A percentile compares a stretch with the other conserved stretches of the same genome.
Evolutionary conservation across 352 stramenopile species (phyloP).

Genomic region (Salisapilia sapeloensis): DNA sequence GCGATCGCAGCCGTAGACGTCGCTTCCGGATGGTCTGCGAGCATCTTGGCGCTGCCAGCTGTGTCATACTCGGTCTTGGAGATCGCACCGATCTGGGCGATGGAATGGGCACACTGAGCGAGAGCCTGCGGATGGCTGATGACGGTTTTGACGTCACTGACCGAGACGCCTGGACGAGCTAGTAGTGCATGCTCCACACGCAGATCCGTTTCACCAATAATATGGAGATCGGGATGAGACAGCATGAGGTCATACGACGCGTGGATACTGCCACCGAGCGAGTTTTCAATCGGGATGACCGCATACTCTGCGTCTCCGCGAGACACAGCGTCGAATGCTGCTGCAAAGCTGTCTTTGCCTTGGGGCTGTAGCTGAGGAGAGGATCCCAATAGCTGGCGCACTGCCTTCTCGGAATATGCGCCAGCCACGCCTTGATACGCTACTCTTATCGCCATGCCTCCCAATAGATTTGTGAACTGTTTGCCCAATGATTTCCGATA

Average conservation of each 20-base stretch:
- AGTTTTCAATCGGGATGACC: constrained; percentile 91
- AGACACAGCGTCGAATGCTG: constrained; percentile 33
- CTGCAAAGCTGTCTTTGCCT: no score
- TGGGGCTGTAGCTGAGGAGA: constrained; percentile 44
- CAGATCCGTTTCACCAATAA: constrained; percentile 53
- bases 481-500: no score
- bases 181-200: constrained; percentile 89
- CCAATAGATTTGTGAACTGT: no score
- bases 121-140: constrained; percentile 94
- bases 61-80: constrained; percentile 91
- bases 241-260: constrained; percentile 87
- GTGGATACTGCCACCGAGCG: constrained; percentile 88
- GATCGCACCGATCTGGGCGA: constrained; percentile 69
- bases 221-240: constrained; percentile 42
- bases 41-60: constrained; percentile 94
- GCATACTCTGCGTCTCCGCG: constrained; percentile 85
- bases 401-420: constrained; percentile 95
- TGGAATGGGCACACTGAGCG: constrained; percentile 92
- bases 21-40: constrained; percentile 80
- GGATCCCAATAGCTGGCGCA: constrained; percentile 79
- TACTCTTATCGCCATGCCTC: constrained; percentile 49
- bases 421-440: constrained; percentile 93
- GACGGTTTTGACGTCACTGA: constrained; percentile 87
- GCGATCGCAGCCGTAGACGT: constrained; percentile 84
- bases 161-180: constrained; percentile 72